Base-by-base conservation (phyloP, 192 early-diverging fungal species). In the Coemansia biformis region DNA sequence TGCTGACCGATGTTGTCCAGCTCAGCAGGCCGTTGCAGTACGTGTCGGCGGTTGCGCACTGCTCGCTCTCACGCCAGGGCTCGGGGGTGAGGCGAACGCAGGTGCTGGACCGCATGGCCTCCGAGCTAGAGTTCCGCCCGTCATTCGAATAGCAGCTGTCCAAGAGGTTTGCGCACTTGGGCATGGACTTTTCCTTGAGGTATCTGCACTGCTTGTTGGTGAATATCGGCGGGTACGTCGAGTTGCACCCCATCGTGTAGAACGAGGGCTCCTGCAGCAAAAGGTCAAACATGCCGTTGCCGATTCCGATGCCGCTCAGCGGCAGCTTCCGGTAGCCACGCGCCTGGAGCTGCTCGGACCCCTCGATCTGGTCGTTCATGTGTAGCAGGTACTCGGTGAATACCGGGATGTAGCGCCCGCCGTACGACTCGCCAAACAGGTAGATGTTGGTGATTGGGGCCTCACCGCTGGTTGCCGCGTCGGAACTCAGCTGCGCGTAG, bases 1-100 rank as follows among this genome's bases (percentile, higher is more conserved):
- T 78, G 71, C 86, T 87, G 48, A 84, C 79, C 28, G 79, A 63
- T 42, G 83, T 90, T 19, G 61, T 68, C 51, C 57, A 57, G 36
- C 50, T 58, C 28, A 59, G 46, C 13, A 54, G 32, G 4, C 48
- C 51, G 40, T 57, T 71, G 60, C 76, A 82, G 35, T 54, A 54
- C 22, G 68, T 24, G 15, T 69, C 59, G 12, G 73, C 68, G 0
- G 28, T 26, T 0, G 38, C 42, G 17, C 76, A 78, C 34, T 38
- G 48, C 6, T 8, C 9, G 12, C 34, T 33, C 2, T 29, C 11
- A 1, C 64, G 53, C 55, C 54, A 76, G 8, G 23, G 26, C 41
- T 69, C 70, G 0, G 58, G 40, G 24, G 38, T 24, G 13, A 62
- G 13, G 0, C 24, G 33, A 0, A 52, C 19, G 21, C 69, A 72